Evolutionary conservation across 2,329 filamentous ascomycete species (phyloP).

Genomic region (Phialocephala subalpina): DNA sequence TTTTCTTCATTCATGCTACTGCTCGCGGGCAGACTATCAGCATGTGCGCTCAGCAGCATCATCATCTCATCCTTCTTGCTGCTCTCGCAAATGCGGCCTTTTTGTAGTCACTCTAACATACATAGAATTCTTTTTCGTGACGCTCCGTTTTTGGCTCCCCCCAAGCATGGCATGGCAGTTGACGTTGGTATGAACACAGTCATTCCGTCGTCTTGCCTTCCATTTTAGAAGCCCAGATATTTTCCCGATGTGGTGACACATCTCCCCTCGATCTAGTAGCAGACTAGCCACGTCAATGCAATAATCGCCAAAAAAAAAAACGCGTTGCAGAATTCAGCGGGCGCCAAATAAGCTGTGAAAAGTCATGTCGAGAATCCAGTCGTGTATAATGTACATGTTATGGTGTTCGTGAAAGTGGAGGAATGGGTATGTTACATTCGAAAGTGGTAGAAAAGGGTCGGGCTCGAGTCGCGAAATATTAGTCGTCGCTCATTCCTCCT

Average conservation of each 20-base stretch:
- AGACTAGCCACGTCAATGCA: slow-evolving; percentile 18
- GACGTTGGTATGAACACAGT: background rate
- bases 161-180: background rate
- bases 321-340: background rate
- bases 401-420: slow-evolving; percentile 19
- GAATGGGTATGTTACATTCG: slow-evolving; percentile 35
- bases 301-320: background rate
- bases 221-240: slow-evolving; percentile 8
- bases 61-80: background rate
- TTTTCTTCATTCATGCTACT: slow-evolving; percentile 26
- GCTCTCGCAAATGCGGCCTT: slow-evolving; percentile 12
- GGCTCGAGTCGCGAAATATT: background rate
- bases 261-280: slow-evolving; percentile 15
- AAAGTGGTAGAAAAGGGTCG: slow-evolving; percentile 13
- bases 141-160: background rate
- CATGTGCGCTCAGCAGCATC: slow-evolving; percentile 13
- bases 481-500: slow-evolving; percentile 49
- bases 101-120: slow-evolving; percentile 8
- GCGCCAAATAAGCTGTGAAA: slow-evolving; percentile 5
- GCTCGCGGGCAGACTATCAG: slow-evolving; percentile 24
- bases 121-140: slow-evolving; percentile 1
- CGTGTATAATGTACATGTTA: slow-evolving; percentile 31
- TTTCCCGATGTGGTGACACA: slow-evolving; percentile 25
- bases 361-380: slow-evolving; percentile 22
- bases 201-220: background rate